Base-by-base conservation (phyloP, 139 green algal species). In the Pedinophyceae sp. region DNA sequence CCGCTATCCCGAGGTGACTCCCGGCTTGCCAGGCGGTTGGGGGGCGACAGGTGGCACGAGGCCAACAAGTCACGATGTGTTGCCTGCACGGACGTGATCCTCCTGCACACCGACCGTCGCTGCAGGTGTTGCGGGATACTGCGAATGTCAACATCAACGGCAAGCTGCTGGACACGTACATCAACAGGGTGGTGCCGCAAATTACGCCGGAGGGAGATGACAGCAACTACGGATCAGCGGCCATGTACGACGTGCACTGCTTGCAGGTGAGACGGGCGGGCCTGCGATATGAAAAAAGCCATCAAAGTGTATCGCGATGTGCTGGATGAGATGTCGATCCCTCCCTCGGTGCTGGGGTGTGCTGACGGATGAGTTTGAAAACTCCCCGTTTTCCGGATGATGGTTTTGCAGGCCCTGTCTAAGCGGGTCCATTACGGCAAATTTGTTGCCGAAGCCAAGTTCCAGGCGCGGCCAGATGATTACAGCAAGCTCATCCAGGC, bases 381-480 rank as follows among this genome's bases (percentile, higher is more conserved):
- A 16, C 16, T 15, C 16, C 15, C 38, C 38, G 15, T 46, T 46
- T n/a, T 46, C 38, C 38, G 38, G 15, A 16, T n/a, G n/a, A n/a
- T n/a, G n/a, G n/a, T n/a, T n/a, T 43, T 43, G 34, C 34, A 43
- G 74, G 85, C 89, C 2, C 74, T 99, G 23, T 95, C 83, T 28
- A 89, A 89, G 62, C 80, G 92, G 48, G 94, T 99, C 43, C 92
- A 99, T 70, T 97, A 94, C 57, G 92, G 92, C 50, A 95, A 90
- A 55, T 99, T 95, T 66, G 89, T 99, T 22, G 92, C 92, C n/a
- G 92, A 99, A 64, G 82, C 87, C 50, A 99, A 99, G 74, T 99
- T 95, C 70, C 64, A 60, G 54, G 77, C 79, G 23, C 58, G 83
- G 45, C 67, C 72, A 2, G 85, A 84, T 25, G 48, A 81, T 51